Evolutionary conservation across 345 rosid species (phyloP).

Genomic region (Jatropha curcas): DNA sequence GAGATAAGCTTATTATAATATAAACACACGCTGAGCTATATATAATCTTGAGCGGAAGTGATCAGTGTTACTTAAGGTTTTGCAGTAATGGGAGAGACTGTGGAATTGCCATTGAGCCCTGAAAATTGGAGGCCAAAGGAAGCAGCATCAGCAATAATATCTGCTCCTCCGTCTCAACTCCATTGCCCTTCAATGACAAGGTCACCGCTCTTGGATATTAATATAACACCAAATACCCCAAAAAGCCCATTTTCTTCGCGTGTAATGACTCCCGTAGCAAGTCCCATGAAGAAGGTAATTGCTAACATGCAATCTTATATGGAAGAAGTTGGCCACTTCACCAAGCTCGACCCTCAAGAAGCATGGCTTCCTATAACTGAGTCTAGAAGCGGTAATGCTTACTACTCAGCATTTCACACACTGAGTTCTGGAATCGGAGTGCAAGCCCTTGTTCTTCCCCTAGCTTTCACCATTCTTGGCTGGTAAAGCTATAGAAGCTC

Average conservation of each 20-base stretch:
- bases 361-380: constrained; percentile 71
- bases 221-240: constrained; percentile 31
- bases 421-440: constrained; percentile 54
- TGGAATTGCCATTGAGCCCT: not conserved
- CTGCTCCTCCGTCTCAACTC: constrained; percentile 47
- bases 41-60: too few relatives aligned
- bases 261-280: constrained; percentile 41
- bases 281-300: constrained; percentile 57
- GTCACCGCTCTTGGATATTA: constrained; percentile 33
- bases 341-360: constrained; percentile 52
- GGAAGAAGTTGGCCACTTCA: constrained; percentile 51
- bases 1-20: too few relatives aligned
- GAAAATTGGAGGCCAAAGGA: not conserved
- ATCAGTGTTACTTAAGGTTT: not conserved
- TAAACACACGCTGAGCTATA: too few relatives aligned
- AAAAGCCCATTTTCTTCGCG: constrained; percentile 39
- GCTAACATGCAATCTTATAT: constrained; percentile 42
- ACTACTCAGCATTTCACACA: constrained; percentile 55
- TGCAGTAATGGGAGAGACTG: not conserved
- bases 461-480: constrained; percentile 53
- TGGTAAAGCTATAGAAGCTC: too few relatives aligned
- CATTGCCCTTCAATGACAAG: constrained; percentile 33
- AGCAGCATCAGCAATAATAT: constrained; percentile 12
- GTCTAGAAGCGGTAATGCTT: constrained; percentile 56
- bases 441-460: constrained; percentile 65